A percentile compares a stretch with the other conserved stretches of the same genome.
Evolutionary conservation across 306 rosid genomes (phyloP).

Genomic region (Castanea crenata): DNA sequence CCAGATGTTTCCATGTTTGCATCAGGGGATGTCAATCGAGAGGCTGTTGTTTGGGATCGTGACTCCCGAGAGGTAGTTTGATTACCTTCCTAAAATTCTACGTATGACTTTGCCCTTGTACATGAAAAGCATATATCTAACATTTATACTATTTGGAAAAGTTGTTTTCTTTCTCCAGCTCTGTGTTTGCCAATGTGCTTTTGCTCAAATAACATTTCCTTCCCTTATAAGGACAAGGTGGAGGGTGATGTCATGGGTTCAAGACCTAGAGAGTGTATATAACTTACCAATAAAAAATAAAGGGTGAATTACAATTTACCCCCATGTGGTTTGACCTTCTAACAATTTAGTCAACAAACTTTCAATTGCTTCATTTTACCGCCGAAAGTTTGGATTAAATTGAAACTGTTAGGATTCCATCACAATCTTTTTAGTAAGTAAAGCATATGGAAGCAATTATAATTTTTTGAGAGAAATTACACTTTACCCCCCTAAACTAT

Average conservation of each 20-base stretch:
- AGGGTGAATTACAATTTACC: too few species aligned
- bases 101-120: not conserved
- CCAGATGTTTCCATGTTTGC: conserved; percentile 95
- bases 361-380: too few species aligned
- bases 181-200: not conserved
- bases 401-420: too few species aligned
- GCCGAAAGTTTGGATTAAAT: too few species aligned
- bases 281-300: too few species aligned
- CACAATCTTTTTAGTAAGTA: not conserved
- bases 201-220: too few species aligned
- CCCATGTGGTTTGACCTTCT: too few species aligned
- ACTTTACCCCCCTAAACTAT: too few species aligned
- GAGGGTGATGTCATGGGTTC: too few species aligned
- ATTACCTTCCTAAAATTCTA: not conserved
- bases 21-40: conserved; percentile 94
- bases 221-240: too few species aligned
- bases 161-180: not conserved
- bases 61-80: conserved; percentile 63
- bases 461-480: not conserved
- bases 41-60: conserved; percentile 87
- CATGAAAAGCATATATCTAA: not conserved
- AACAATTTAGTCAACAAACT: too few species aligned
- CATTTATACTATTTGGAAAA: not conserved
- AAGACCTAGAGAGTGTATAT: too few species aligned
- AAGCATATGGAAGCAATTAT: not conserved